Percentiles rank a stretch among this genome's conserved stretches.
Conservation (phyloP, 441 rosid species). For the Metrosideros polymorpha region DNA sequence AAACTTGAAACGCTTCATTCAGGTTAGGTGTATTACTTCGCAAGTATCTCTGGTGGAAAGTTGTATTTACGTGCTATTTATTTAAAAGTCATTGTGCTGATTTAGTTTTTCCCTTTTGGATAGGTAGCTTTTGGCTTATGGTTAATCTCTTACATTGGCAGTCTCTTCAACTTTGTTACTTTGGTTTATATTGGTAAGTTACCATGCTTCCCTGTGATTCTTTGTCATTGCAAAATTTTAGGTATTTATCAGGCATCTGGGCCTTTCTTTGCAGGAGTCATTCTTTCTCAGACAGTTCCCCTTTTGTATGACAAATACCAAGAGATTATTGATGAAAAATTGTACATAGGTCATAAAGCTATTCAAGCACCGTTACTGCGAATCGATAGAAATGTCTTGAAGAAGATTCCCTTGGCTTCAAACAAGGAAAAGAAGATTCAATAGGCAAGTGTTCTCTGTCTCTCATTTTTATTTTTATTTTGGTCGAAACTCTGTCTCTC, state of each 20-base stretch:
- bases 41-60: neutral
- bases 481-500: neutral
- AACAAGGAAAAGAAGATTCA: constrained; percentile 62
- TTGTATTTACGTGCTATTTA: neutral
- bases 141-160: constrained; percentile 51
- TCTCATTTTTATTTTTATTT: too few species aligned
- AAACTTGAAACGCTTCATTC: constrained; percentile 43
- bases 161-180: constrained; percentile 61
- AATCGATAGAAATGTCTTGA: constrained; percentile 39
- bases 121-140: constrained; percentile 58
- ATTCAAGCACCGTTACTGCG: constrained; percentile 37
- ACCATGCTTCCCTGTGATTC: neutral
- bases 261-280: constrained; percentile 38
- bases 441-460: constrained; percentile 36
- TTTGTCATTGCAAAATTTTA: neutral
- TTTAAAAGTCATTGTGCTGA: neutral
- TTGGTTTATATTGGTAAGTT: constrained; percentile 65
- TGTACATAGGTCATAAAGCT: constrained; percentile 23
- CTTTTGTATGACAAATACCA: constrained; percentile 62
- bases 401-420: constrained; percentile 41
- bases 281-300: constrained; percentile 59
- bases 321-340: constrained; percentile 52
- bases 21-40: constrained; percentile 26
- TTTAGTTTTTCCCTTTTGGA: neutral
- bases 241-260: neutral